A percentile compares a stretch with the other conserved stretches of the same genome.
Conservation (phyloP, 176 grass and related monocot species). For the Elymus sibiricus region DNA sequence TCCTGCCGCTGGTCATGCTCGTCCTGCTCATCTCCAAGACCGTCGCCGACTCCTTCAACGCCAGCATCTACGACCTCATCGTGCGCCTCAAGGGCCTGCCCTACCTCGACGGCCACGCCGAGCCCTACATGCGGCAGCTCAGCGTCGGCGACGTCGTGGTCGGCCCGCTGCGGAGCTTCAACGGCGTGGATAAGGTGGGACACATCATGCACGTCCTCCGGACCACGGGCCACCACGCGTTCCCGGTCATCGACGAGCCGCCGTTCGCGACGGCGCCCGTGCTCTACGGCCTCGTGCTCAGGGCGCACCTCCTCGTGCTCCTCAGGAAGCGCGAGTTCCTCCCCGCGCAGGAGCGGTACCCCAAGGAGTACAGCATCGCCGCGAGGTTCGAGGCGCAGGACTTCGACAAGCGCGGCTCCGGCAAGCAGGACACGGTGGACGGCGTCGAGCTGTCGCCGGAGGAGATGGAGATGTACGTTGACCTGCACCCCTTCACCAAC, state of each 20-base stretch:
- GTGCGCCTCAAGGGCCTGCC: constrained; percentile 72
- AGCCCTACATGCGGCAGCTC: constrained; percentile 96
- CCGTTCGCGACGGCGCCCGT: constrained; percentile 51
- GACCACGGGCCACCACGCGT: constrained; percentile 78
- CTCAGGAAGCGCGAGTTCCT: constrained; percentile 71
- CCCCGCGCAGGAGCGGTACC: constrained; percentile 22
- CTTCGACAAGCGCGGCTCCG: constrained; percentile 81
- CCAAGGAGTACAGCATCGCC: constrained; percentile 6
- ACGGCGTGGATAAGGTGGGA: constrained; percentile 75
- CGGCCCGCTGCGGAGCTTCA: constrained; percentile 66
- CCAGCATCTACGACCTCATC: constrained; percentile 89
- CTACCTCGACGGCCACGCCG: constrained; percentile 77
- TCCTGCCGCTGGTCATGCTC: constrained; percentile 88
- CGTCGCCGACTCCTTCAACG: constrained; percentile 79
- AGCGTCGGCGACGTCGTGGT: constrained; percentile 63
- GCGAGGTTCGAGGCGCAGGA: constrained; percentile 65
- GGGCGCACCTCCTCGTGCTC: constrained; percentile 72
- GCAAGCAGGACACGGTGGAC: constrained; percentile 65
- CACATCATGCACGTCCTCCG: constrained; percentile 66
- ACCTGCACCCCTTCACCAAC: constrained; percentile 91
- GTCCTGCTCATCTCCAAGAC: constrained; percentile 95
- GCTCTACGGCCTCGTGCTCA: constrained; percentile 69
- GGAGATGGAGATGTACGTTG: constrained; percentile 97
- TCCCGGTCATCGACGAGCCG: constrained; percentile 88
- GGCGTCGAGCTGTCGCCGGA: constrained; percentile 58